phyloP scores from a whole-genome alignment of 306 rosid genomes.

The Cicer yamashitae region DNA sequence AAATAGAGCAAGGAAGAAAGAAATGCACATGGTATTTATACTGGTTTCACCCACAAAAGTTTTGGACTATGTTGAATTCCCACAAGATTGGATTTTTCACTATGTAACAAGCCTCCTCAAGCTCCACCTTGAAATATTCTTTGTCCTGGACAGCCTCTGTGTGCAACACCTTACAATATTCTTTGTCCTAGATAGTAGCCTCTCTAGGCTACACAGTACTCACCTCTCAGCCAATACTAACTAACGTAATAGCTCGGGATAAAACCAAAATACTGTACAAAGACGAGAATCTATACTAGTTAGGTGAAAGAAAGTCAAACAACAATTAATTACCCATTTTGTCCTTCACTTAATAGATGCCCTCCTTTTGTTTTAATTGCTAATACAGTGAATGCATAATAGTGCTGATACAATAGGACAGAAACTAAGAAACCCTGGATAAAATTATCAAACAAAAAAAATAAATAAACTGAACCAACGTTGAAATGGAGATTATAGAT shows the following conservation, averaged over 20 bases:
- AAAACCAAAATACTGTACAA: not conserved
- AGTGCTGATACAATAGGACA: conserved; percentile 15
- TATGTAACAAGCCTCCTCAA: not conserved
- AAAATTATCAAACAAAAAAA: conserved; percentile 1
- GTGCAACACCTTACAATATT: not conserved
- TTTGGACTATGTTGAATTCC: not conserved
- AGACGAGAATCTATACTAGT: not conserved
- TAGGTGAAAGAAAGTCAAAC: conserved; percentile 21
- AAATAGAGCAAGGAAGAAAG: not conserved
- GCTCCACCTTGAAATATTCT: not conserved
- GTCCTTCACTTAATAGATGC: conserved; percentile 11
- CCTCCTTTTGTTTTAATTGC: conserved; percentile 30
- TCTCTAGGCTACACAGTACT: not conserved
- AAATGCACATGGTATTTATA: not conserved
- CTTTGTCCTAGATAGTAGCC: conserved; percentile 10
- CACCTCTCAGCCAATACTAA: not conserved
- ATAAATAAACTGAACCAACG: not conserved
- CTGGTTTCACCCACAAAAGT: not conserved
- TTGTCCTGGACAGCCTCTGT: not conserved
- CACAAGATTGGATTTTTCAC: conserved; percentile 2
- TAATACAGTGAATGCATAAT: conserved; percentile 28
- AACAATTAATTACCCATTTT: conserved; percentile 21
- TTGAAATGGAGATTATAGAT: not conserved
- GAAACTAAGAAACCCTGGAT: not conserved
- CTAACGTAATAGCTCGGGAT: not conserved